phyloP scores from a whole-genome alignment of 2,329 filamentous ascomycete genomes.

The Basipetospora chlamydospora region DNA sequence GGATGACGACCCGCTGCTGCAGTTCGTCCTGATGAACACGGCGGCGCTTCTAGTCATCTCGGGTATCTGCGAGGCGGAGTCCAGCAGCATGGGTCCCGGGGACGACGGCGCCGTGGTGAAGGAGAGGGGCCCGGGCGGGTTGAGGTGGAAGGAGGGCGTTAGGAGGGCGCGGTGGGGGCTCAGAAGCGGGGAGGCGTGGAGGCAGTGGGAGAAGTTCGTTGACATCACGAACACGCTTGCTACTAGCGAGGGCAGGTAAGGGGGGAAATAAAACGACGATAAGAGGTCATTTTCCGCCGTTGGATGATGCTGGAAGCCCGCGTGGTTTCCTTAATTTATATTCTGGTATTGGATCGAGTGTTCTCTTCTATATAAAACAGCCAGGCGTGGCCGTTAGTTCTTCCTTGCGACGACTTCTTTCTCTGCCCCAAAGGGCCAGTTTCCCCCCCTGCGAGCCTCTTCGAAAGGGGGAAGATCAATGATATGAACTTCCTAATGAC shows the following conservation, averaged over 20 bases:
- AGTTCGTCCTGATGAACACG: constrained; percentile 91
- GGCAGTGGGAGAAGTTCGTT: constrained; percentile 71
- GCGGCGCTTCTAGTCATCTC: constrained; percentile 75
- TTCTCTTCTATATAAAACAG: too few species aligned
- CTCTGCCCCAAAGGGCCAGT: too few species aligned
- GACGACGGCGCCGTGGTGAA: constrained; percentile 69
- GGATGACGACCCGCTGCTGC: constrained; percentile 67
- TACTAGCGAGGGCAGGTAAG: too few species aligned
- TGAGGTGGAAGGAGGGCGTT: constrained; percentile 90
- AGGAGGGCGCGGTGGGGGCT: constrained; percentile 78
- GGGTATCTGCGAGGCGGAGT: constrained; percentile 73
- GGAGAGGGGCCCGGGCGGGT: constrained; percentile 71
- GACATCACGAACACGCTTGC: constrained; percentile 54
- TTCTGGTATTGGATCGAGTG: too few species aligned
- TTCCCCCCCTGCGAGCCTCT: too few species aligned
- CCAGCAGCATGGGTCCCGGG: constrained; percentile 62
- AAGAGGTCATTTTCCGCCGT: too few species aligned
- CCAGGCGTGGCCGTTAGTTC: too few species aligned
- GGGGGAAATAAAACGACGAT: not conserved
- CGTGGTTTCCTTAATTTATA: too few species aligned
- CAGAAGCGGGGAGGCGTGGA: constrained; percentile 72
- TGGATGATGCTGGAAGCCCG: too few species aligned
- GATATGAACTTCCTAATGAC: too few species aligned
- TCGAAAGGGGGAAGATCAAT: too few species aligned
- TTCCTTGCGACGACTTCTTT: too few species aligned